A percentile compares a stretch with the other conserved stretches of the same genome.
Evolutionary conservation across 2,329 filamentous ascomycete species (phyloP).

Genomic region (Aaosphaeria pasadenensis): DNA sequence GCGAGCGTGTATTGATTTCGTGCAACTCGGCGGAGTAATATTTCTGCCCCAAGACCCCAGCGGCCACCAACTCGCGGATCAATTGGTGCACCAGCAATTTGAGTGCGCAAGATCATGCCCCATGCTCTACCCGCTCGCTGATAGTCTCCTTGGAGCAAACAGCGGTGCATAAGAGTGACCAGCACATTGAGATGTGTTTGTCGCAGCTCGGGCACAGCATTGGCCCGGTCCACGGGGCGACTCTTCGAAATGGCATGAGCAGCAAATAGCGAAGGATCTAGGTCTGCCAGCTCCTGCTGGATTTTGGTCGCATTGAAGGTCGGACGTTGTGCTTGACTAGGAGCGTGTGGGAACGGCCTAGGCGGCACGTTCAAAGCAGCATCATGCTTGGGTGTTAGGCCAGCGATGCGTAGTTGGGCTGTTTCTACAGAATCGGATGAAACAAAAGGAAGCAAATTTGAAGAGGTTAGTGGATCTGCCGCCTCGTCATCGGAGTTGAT

Average conservation of each 20-base stretch:
- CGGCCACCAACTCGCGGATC: conserved; percentile 68
- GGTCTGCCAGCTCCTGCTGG: conserved; percentile 39
- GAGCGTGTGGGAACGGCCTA: conserved; percentile 45
- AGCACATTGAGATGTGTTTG: conserved; percentile 64
- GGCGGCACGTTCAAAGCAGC: conserved; percentile 35
- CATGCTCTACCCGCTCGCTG: conserved; percentile 70
- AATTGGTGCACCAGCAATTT: conserved; percentile 54
- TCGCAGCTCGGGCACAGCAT: conserved; percentile 32
- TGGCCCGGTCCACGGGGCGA: conserved; percentile 7
- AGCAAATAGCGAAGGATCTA: conserved; percentile 42
- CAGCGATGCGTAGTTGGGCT: conserved; percentile 39
- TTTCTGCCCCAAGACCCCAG: conserved; percentile 84
- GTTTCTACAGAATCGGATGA: conserved; percentile 19
- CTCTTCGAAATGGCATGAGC: conserved; percentile 13
- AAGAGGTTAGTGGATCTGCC: conserved; percentile 3
- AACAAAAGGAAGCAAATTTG: conserved; percentile 13
- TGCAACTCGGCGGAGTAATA: conserved; percentile 61
- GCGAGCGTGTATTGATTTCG: conserved; percentile 1
- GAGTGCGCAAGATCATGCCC: conserved; percentile 66
- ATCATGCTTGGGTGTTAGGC: conserved; percentile 33
- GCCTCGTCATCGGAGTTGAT: conserved; percentile 4
- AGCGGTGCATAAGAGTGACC: conserved; percentile 68
- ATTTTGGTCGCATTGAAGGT: conserved; percentile 19
- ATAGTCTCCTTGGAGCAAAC: conserved; percentile 69
- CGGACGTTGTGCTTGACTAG: conserved; percentile 17